A percentile compares a stretch with the other conserved stretches of the same genome.
phyloP scores from a whole-genome alignment of 192 early-diverging fungal genomes.

The Entomortierella chlamydospora region DNA sequence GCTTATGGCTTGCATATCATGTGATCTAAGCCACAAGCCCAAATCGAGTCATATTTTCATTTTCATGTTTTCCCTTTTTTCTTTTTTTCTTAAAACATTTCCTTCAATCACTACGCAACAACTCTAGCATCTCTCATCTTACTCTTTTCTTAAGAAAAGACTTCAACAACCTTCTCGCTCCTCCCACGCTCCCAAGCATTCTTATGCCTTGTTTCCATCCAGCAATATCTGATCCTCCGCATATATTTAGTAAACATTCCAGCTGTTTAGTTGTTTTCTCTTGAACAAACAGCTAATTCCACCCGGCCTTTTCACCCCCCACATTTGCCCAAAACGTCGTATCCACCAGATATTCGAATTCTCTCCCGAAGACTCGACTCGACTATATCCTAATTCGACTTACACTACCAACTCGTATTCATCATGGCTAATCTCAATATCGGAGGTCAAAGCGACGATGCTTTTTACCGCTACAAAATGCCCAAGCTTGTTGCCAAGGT shows the following conservation, averaged over 20 bases:
- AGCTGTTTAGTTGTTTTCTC: constrained; percentile 27
- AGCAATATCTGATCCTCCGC: constrained; percentile 44
- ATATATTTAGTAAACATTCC: constrained; percentile 31
- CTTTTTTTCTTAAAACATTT: not conserved
- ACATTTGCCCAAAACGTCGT: constrained; percentile 51
- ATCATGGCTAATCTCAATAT: constrained; percentile 89
- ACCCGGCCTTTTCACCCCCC: constrained; percentile 7
- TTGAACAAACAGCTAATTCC: constrained; percentile 10
- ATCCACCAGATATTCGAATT: constrained; percentile 43
- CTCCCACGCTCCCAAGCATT: constrained; percentile 41
- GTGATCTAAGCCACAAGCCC: constrained; percentile 3
- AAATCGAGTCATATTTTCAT: not conserved
- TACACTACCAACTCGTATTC: constrained; percentile 3
- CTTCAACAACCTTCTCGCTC: constrained; percentile 14
- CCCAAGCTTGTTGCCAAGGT: constrained; percentile 84
- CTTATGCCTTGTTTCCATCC: constrained; percentile 57
- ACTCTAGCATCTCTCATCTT: not conserved
- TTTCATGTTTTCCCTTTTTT: constrained; percentile 6
- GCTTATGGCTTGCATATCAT: too few relatives aligned
- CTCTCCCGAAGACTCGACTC: constrained; percentile 48
- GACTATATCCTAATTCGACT: constrained; percentile 43
- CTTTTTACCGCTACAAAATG: constrained; percentile 99
- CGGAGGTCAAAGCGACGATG: constrained; percentile 88
- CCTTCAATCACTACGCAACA: not conserved
- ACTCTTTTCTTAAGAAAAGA: constrained; percentile 5